Percentiles rank a stretch among this genome's conserved stretches.
Conservation (phyloP, 1,139 yeast species). For the Yamadazyma aaseri region DNA sequence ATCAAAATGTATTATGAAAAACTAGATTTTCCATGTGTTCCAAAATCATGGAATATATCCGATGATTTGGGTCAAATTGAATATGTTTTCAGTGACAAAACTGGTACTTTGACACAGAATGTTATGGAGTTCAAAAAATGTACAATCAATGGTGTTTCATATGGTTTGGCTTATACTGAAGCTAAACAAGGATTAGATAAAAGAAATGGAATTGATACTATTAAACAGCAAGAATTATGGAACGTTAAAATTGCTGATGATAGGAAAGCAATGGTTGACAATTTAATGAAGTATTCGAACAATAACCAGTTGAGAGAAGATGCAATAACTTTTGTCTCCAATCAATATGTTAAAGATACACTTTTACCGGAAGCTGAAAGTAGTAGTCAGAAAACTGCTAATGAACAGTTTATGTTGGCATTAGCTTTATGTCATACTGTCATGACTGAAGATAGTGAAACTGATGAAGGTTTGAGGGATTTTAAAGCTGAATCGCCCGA, state of each 20-base stretch:
- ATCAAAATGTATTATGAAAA: constrained; percentile 79
- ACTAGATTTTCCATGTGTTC: constrained; percentile 91
- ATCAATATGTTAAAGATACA: constrained; percentile 48
- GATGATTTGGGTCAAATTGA: constrained; percentile 97
- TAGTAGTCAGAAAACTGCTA: constrained; percentile 61
- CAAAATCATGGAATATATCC: constrained; percentile 95
- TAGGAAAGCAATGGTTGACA: constrained; percentile 60
- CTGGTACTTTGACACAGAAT: constrained; percentile 95
- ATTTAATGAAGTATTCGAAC: constrained; percentile 43
- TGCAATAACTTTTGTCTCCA: constrained; percentile 76
- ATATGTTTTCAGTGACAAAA: constrained; percentile 92
- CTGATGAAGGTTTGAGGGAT: constrained; percentile 52
- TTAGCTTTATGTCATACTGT: constrained; percentile 92
- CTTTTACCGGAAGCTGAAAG: constrained; percentile 17
- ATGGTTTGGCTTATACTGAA: constrained; percentile 94
- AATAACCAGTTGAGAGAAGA: constrained; percentile 64
- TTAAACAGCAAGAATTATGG: constrained; percentile 66
- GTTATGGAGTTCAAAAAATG: constrained; percentile 97
- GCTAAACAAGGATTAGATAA: constrained; percentile 92
- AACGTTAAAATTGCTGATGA: constrained; percentile 60
- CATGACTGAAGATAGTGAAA: constrained; percentile 63
- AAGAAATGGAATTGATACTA: constrained; percentile 79
- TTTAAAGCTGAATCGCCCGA: constrained; percentile 98
- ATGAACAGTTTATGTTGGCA: constrained; percentile 80
- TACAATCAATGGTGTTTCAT: constrained; percentile 80